Evolutionary conservation across 2,329 filamentous ascomycete genomes (phyloP).

Genomic region (Arthrobotrys conoides): DNA sequence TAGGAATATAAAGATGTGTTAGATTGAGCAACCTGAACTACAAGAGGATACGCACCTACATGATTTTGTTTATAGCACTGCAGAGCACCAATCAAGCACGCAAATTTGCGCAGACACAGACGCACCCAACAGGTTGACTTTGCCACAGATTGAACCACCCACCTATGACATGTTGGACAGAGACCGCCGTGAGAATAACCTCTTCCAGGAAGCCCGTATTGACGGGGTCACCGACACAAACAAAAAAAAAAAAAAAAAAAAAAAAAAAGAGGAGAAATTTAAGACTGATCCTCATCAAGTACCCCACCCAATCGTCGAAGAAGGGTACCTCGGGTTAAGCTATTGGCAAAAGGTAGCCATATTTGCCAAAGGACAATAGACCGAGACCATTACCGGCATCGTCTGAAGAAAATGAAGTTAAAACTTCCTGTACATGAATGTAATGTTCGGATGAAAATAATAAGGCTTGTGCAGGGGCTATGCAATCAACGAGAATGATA

Average conservation of each 20-base stretch:
- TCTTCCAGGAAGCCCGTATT: conserved; percentile 12
- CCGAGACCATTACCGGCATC: conserved; percentile 33
- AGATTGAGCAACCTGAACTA: conserved; percentile 61
- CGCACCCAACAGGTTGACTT: conserved; percentile 60
- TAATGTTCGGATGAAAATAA: conserved; percentile 35
- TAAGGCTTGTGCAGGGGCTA: conserved; percentile 28
- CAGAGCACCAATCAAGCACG: conserved; percentile 61
- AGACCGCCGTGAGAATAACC: conserved; percentile 25
- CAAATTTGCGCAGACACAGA: conserved; percentile 60
- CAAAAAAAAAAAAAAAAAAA: too few relatives aligned
- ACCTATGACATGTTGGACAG: conserved; percentile 50
- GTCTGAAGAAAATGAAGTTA: conserved; percentile 42
- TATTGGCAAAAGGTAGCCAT: conserved; percentile 28
- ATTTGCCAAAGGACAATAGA: conserved; percentile 38
- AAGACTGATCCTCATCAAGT: conserved; percentile 41
- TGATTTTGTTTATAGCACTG: conserved; percentile 60
- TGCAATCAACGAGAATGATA: conserved; percentile 33
- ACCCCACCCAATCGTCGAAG: conserved; percentile 31
- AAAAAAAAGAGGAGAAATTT: too few relatives aligned
- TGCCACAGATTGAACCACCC: conserved; percentile 43
- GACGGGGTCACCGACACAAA: conserved; percentile 26
- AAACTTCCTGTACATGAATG: conserved; percentile 58
- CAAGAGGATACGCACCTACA: conserved; percentile 62
- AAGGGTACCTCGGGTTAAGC: conserved; percentile 18
- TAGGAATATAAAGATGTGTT: conserved; percentile 40